Evolutionary conservation across 2,329 filamentous ascomycete genomes (phyloP), one percentile per base, ranked within the genome.

Genomic region (Triangularia setosa): DNA sequence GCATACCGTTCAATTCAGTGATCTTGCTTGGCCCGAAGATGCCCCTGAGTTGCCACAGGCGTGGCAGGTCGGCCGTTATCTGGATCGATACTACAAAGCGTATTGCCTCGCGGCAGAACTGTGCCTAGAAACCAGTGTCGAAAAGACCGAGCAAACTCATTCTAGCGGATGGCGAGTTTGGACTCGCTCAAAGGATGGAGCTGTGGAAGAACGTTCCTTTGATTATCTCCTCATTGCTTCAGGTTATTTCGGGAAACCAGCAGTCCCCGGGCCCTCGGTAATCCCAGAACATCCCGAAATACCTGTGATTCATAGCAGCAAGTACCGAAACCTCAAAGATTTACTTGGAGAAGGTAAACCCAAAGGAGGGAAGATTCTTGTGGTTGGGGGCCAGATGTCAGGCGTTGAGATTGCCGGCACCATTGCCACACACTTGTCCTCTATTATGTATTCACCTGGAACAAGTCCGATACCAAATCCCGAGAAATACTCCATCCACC

Each of bases 361-460:
- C 4, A 70, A 72, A 0, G 80, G 80, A 1, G 84, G 85, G 18
- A 91, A 88, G 71, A 86, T 95, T 16, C 80, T 92, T 1, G 80
- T 96, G 0, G 85, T 93, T 0, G 92, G 92, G 0, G 91, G 91
- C 0, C 90, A 93, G 70, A 93, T 95, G 83, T 94, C 91, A 1
- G 91, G 91, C 0, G 85, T 90, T 4, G 92, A 96, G 77, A 89
- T 89, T 58, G 89, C 91, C 0, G 88, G 86, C 9, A 87, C 88
- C 1, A 84, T 93, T 58, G 90, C 90, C 11, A 81, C 86, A 4
- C 87, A 93, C 67, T 75, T 94, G 1, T 93, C 91, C 0, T 87
- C 87, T 5, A 83, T 83, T 2, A 75, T 76, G 12, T 79, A 89
- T 72, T 83, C 84, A 0, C 84, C 87, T 0, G 77, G 75, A 0